A percentile compares a stretch with the other conserved stretches of the same genome.
Evolutionary conservation across 768 basidiomycete genomes (phyloP).

Genomic region (Tricholoma terreum): DNA sequence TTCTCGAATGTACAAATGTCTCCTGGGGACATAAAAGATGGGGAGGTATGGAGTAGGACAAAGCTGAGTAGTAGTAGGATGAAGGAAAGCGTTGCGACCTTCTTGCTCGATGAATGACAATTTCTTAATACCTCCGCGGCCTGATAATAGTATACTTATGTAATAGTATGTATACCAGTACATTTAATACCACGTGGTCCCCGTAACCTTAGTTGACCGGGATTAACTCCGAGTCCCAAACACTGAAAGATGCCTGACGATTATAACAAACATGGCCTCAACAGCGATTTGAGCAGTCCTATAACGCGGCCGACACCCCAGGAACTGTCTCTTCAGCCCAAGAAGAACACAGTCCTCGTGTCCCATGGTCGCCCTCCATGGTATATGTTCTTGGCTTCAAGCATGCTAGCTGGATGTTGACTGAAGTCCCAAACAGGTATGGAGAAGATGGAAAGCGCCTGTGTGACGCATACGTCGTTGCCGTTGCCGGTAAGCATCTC

Average conservation of each 20-base stretch:
- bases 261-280: conserved; percentile 11
- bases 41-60: conserved; percentile 29
- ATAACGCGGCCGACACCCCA: conserved; percentile 5
- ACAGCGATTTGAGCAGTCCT: conserved; percentile 5
- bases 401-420: background rate
- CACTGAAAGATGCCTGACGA: conserved; percentile 19
- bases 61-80: conserved; percentile 29
- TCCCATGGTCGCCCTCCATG: conserved; percentile 87
- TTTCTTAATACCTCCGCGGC: too few species aligned
- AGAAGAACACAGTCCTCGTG: conserved; percentile 75
- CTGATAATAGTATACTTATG: too few species aligned
- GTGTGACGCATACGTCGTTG: conserved; percentile 79
- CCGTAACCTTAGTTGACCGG: too few species aligned
- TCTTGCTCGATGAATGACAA: conserved; percentile 35
- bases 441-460: conserved; percentile 67
- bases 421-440: conserved; percentile 51
- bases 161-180: too few species aligned
- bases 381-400: conserved; percentile 31
- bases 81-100: conserved; percentile 37
- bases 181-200: conserved; percentile 1
- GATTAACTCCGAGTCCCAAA: background rate
- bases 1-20: conserved; percentile 13
- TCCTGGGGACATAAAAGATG: background rate
- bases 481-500: conserved; percentile 64
- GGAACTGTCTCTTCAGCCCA: conserved; percentile 36